phyloP scores from a whole-genome alignment of 208 protist species.

The Herpetomonas samuelpessoai region DNA sequence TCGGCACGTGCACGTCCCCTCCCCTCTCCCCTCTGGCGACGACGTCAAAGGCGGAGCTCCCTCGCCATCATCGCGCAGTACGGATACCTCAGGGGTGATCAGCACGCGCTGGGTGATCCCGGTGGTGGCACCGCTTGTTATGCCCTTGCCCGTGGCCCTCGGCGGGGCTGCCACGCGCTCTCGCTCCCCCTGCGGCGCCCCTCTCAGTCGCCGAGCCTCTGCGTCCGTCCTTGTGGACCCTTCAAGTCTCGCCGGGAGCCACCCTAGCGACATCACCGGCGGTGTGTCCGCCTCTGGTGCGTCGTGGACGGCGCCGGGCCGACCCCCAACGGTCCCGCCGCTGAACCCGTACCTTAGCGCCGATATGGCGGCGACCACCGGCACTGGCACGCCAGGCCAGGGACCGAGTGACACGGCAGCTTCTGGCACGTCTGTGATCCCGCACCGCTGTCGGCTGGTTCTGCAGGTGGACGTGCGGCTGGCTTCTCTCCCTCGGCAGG shows the following conservation, averaged over 20 bases:
- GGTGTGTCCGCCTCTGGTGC: neutral
- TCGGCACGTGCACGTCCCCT: slow-evolving; percentile 6
- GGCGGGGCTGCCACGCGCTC: no score
- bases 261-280: neutral
- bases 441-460: neutral
- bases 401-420: neutral
- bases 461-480: slow-evolving; percentile 14
- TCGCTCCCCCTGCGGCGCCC: neutral
- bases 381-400: neutral
- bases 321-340: neutral
- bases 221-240: neutral
- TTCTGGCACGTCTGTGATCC: neutral
- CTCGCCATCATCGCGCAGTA: no score
- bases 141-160: neutral
- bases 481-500: slow-evolving; percentile 13
- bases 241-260: neutral
- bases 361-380: neutral
- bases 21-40: no score
- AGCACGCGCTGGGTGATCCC: slow-evolving; percentile 1
- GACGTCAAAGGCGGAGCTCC: no score
- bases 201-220: neutral
- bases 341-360: neutral
- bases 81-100: neutral
- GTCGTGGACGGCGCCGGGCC: no score
- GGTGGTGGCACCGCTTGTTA: neutral